A percentile compares a stretch with the other conserved stretches of the same genome.
Conservation (phyloP, 1,139 yeast species). For the Saccharomyces hybrid region DNA sequence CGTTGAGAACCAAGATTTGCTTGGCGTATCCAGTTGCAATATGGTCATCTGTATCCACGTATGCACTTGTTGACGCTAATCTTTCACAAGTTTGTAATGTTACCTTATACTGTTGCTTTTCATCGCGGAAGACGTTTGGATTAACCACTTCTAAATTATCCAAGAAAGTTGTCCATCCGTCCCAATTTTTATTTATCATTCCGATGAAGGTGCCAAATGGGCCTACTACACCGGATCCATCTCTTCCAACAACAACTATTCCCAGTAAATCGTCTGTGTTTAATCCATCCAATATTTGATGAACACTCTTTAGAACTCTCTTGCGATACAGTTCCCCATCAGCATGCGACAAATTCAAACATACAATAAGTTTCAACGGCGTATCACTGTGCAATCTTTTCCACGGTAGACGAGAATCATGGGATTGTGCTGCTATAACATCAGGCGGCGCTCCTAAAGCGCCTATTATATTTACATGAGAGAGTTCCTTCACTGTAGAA, state of each 20-base stretch:
- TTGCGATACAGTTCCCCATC: conserved; percentile 1
- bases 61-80: not conserved
- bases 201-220: conserved; percentile 49
- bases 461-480: not conserved
- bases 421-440: not conserved
- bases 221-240: conserved; percentile 34
- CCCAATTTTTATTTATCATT: conserved; percentile 45
- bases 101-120: not conserved
- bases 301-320: not conserved
- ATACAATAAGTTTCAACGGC: conserved; percentile 44
- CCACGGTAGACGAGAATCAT: conserved; percentile 17
- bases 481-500: not conserved
- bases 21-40: not conserved
- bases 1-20: not conserved
- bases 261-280: conserved; percentile 46
- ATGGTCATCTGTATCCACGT: not conserved
- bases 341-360: conserved; percentile 34
- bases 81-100: not conserved
- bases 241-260: conserved; percentile 46
- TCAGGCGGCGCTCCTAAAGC: not conserved
- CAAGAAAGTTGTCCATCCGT: conserved; percentile 48
- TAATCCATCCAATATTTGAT: conserved; percentile 29
- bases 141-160: conserved; percentile 30
- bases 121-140: not conserved
- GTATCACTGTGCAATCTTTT: conserved; percentile 35